These are phyloP conservation scores for Monosporascus sp. DNA, from an alignment of 2,329 filamentous ascomycete species.

Conservation along the genomic window DNA sequence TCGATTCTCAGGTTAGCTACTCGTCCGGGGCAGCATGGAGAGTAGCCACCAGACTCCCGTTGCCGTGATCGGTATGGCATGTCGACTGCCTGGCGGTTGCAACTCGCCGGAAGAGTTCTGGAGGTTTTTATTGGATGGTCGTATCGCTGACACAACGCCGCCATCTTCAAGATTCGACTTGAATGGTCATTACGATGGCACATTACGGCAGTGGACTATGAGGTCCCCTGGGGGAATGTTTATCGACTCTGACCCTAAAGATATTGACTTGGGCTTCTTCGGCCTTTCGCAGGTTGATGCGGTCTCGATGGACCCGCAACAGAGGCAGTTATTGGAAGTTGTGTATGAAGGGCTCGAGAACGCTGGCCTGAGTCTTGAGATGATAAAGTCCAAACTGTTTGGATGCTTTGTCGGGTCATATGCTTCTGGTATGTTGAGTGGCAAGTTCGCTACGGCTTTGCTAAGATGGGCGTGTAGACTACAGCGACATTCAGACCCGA, in stretches of 20 bases:
- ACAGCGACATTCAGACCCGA: conserved; percentile 12
- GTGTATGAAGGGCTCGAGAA: conserved; percentile 24
- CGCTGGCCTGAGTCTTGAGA: conserved; percentile 16
- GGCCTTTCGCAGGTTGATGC: conserved; percentile 12
- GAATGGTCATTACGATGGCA: conserved; percentile 31
- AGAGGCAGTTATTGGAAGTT: conserved; percentile 25
- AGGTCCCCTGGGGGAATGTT: conserved; percentile 33
- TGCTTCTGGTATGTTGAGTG: conserved; percentile 11
- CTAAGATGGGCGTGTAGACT: too few species aligned
- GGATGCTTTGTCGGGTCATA: conserved; percentile 19
- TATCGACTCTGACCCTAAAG: conserved; percentile 26
- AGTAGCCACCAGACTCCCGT: conserved; percentile 24
- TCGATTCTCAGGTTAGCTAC: too few species aligned
- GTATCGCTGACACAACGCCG: conserved; percentile 25
- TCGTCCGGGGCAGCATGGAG: too few species aligned
- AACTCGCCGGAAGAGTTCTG: conserved; percentile 30
- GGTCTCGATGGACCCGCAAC: conserved; percentile 19
- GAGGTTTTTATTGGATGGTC: conserved; percentile 29
- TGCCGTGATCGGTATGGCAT: conserved; percentile 38
- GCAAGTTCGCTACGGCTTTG: too few species aligned
- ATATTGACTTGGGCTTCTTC: conserved; percentile 32
- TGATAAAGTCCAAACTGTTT: conserved; percentile 8
- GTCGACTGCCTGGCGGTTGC: conserved; percentile 35
- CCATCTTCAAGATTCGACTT: conserved; percentile 29
- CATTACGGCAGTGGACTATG: conserved; percentile 31